These are phyloP conservation scores for Quercus engelmannii DNA, from an alignment of 306 rosid species.

Conservation along the genomic window DNA sequence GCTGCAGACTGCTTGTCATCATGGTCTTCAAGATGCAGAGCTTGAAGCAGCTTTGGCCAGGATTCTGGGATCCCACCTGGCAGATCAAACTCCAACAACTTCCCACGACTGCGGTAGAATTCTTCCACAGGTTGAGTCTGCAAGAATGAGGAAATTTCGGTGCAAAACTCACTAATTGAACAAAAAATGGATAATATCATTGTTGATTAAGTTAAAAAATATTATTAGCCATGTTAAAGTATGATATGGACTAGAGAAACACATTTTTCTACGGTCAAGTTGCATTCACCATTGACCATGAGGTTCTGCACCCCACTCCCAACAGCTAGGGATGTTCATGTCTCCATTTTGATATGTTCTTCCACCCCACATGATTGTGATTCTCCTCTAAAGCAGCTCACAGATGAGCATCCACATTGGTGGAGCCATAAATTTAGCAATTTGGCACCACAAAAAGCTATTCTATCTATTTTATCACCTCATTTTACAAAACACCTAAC, in stretches of 20 bases:
- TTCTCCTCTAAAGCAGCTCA: not conserved
- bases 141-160: conserved; percentile 15
- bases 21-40: conserved; percentile 75
- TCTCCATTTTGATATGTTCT: not conserved
- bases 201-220: no score
- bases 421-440: no score
- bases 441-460: no score
- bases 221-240: no score
- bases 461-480: no score
- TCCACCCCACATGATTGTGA: not conserved
- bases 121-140: conserved; percentile 90
- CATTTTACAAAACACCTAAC: no score
- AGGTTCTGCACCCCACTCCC: not conserved
- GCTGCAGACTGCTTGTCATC: conserved; percentile 74
- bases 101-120: conserved; percentile 65
- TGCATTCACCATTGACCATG: not conserved
- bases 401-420: not conserved
- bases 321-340: not conserved
- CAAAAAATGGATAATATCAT: not conserved
- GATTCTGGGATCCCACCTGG: conserved; percentile 99
- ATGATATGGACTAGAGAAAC: no score
- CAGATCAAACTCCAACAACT: conserved; percentile 80
- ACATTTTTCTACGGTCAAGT: not conserved
- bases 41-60: conserved; percentile 92
- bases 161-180: conserved; percentile 10